Base-by-base conservation (phyloP, 1,284 basidiomycete species). In the Athelia psychrophila region DNA sequence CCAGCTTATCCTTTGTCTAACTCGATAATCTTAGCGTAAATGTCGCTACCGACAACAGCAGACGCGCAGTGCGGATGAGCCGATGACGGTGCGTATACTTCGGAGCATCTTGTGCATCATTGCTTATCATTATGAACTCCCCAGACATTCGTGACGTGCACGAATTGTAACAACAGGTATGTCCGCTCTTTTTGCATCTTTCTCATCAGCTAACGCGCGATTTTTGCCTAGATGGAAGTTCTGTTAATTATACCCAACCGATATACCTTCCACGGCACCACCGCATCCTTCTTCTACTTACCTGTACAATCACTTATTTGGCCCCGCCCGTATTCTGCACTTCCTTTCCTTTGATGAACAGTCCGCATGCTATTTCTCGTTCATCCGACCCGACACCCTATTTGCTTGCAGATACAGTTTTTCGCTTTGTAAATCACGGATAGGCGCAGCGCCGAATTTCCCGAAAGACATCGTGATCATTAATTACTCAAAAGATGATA, bases 11-110 rank as follows among this genome's bases (percentile, higher is more conserved):
- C 25, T 25, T 48, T 15, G 25, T 42, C 25, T 57, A 23, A 58
- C 50, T 10, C 44, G 53, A 56, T 53, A 59, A 24, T 2, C 22
- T n/a, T 60, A 91, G 84, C 76, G 91, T 60, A 93, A 94, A 73
- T 94, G 92, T 61, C 84, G 90, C 46, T 97, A 97, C 65, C 90
- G 93, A 61, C 95, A 96, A 73, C 93, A 92, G 64, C 94, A 98
- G 68, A 98, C 95, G 4, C 80, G 95, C 57, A 92, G 88, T 65
- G 95, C 95, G 33, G 95, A 98, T 74, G 95, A 96, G 72, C 95
- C 94, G 36, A 97, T 98, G 95, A 96, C 94, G 9, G 88, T 91
- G 68, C 69, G 86, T 80, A 10, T 53, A 56, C 24, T 47, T 49
- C 52, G 27, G 54, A 9, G 25, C 44, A 30, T 6, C 42, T 20